Base-by-base conservation (phyloP, 805 yeast species). In the Ogataea thermomethanolica region DNA sequence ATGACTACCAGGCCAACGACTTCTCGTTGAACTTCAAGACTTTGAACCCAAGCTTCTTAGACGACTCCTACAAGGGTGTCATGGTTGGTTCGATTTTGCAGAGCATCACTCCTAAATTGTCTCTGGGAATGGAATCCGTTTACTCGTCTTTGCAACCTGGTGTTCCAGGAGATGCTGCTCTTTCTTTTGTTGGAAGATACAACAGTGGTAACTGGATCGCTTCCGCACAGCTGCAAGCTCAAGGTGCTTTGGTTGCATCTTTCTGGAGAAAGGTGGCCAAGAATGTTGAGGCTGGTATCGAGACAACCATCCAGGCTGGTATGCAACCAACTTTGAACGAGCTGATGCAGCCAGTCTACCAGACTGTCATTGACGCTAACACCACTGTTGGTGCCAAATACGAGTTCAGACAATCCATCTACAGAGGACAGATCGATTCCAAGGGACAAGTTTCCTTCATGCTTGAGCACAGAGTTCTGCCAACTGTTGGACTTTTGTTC, bases 321-420 rank as follows among this genome's bases (percentile, higher is more conserved):
- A 72, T 84, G 71, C 93, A 89, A 62, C 76, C 83, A 52, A 77
- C 80, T 40, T 85, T 82, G 63, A 79, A 83, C 35, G 72, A 85
- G 65, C 73, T 81, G 74, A 87, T 88, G 56, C 74, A 79, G 39
- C 84, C 91, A 59, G 79, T 85, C 49, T 78, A 81, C 55, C 88
- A 86, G 62, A 86, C 95, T 25, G 80, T 83, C 31, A 73, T 90
- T 44, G 96, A 91, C 61, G 98, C 95, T 60, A 76, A 78, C 57
- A 90, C 99, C 55, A 85, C 96, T 45, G 63, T 91, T 43, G 99
- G 97, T 69, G 95, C 96, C 57, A 93, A 91, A 71, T 91, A 91
- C 69, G 98, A 93, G 72, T 93, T 88, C 77, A 88, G 97, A 72
- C 95, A 88, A 69, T 83, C 95, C 43, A 82, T 88, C 39, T 89